Percentiles rank a stretch among this genome's conserved stretches.
Conservation (phyloP, 371 early-diverging fungal genomes). For the Circinella minor region DNA sequence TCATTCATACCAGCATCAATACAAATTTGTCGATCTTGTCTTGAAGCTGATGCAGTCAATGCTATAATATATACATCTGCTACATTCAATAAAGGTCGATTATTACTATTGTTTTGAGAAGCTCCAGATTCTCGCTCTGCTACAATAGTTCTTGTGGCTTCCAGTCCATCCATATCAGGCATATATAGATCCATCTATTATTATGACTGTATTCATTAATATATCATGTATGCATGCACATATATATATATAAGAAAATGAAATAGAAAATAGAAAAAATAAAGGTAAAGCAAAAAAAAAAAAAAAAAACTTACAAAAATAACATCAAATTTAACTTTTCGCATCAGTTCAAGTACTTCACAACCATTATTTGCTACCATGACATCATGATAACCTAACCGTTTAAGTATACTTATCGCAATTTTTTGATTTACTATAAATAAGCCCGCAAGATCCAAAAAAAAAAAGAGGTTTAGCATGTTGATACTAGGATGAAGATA, state of each 20-base stretch:
- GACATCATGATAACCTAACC: conserved; percentile 60
- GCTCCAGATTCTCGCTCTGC: conserved; percentile 29
- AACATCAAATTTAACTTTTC: conserved; percentile 45
- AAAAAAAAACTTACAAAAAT: conserved; percentile 43
- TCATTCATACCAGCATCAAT: conserved; percentile 70
- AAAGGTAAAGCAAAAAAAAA: not conserved
- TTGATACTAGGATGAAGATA: too few relatives aligned
- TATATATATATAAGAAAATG: not conserved
- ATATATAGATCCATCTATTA: conserved; percentile 56
- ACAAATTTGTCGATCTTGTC: conserved; percentile 62
- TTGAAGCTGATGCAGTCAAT: conserved; percentile 62
- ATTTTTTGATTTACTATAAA: conserved; percentile 61
- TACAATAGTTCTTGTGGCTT: conserved; percentile 49
- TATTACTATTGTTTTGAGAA: conserved; percentile 4
- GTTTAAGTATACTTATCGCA: conserved; percentile 58
- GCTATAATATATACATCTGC: conserved; percentile 65
- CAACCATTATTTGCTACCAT: conserved; percentile 60
- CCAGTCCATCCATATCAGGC: conserved; percentile 59
- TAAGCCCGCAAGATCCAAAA: not conserved
- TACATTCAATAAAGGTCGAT: conserved; percentile 33
- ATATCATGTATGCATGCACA: too few relatives aligned
- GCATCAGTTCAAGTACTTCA: conserved; percentile 54
- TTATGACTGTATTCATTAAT: too few relatives aligned
- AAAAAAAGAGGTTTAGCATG: not conserved
- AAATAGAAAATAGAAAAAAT: not conserved